Percentiles rank a stretch among this genome's conserved stretches.
Evolutionary conservation across 495 filamentous ascomycete species (phyloP).

Genomic region (Penicillium goetzii): DNA sequence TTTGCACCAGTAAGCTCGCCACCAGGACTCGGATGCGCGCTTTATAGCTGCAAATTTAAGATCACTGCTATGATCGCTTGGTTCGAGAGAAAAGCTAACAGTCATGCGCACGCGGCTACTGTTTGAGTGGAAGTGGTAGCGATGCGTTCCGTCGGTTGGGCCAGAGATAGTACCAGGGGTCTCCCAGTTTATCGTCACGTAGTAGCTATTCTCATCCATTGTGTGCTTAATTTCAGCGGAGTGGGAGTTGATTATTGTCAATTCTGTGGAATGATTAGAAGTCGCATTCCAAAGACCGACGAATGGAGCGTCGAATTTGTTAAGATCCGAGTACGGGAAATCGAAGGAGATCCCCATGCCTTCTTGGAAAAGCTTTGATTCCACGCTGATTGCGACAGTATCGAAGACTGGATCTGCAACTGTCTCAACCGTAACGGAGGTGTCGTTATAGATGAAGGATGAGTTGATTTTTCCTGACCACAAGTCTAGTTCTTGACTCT

Average conservation of each 20-base stretch:
- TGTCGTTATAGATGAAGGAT: not conserved
- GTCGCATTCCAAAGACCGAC: constrained; percentile 5
- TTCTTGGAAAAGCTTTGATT: not conserved
- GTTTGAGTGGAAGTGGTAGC: not conserved
- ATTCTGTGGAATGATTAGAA: not conserved
- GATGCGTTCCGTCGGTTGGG: not conserved
- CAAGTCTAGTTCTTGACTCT: not conserved
- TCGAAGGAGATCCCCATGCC: not conserved
- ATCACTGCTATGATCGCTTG: not conserved
- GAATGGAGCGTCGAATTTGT: not conserved
- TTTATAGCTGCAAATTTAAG: not conserved
- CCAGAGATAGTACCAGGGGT: not conserved
- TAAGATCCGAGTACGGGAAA: not conserved
- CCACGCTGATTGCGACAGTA: not conserved
- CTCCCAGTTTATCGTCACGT: not conserved
- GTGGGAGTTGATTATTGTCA: not conserved
- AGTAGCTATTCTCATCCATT: not conserved
- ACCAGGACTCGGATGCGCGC: not conserved
- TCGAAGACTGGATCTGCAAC: not conserved
- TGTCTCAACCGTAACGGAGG: not conserved
- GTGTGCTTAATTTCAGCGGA: not conserved
- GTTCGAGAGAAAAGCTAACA: not conserved
- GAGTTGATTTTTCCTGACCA: not conserved
- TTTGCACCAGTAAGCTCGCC: not conserved
- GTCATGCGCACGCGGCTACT: not conserved